These are phyloP conservation scores for Exserohilum turcica DNA, from an alignment of 2,329 filamentous ascomycete genomes.

Conservation along the genomic window DNA sequence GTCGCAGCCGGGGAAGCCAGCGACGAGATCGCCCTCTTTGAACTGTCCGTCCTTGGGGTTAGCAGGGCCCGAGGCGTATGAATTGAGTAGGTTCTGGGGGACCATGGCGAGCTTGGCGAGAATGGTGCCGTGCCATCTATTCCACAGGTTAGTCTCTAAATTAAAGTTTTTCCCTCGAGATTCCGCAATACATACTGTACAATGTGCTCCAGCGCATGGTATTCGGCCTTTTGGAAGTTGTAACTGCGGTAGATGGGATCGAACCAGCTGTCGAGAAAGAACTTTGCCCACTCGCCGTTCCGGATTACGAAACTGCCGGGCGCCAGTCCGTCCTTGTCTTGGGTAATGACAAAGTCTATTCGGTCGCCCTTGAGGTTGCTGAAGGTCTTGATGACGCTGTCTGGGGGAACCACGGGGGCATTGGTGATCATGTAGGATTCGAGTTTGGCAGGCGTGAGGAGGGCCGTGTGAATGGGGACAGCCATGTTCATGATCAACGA, in stretches of 20 bases:
- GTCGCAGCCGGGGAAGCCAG: slow-evolving; percentile 77
- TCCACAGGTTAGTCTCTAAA: slow-evolving; percentile 7
- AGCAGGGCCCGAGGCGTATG: slow-evolving; percentile 64
- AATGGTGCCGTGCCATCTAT: slow-evolving; percentile 94
- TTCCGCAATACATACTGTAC: slow-evolving; percentile 50
- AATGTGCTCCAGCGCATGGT: slow-evolving; percentile 76
- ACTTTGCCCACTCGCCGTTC: slow-evolving; percentile 88
- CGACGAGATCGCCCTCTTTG: slow-evolving; percentile 81
- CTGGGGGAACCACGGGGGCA: slow-evolving; percentile 85
- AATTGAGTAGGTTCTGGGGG: slow-evolving; percentile 83
- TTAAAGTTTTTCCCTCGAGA: not conserved
- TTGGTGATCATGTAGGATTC: slow-evolving; percentile 84
- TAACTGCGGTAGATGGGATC: slow-evolving; percentile 92
- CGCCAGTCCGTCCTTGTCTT: slow-evolving; percentile 80
- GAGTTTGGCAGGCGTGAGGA: slow-evolving; percentile 70
- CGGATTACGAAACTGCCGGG: slow-evolving; percentile 78
- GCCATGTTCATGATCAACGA: slow-evolving; percentile 86
- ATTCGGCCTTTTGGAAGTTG: slow-evolving; percentile 94
- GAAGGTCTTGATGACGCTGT: slow-evolving; percentile 97
- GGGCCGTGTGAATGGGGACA: slow-evolving; percentile 69
- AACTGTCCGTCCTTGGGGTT: slow-evolving; percentile 61
- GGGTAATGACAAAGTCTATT: slow-evolving; percentile 80
- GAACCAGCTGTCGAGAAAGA: slow-evolving; percentile 94
- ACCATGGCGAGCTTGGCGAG: slow-evolving; percentile 86
- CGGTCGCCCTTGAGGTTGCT: slow-evolving; percentile 75